Percentiles rank a stretch among this genome's conserved stretches.
These are phyloP conservation scores for Fusarium falciforme DNA, from an alignment of 2,329 filamentous ascomycete genomes.

Conservation along the genomic window DNA sequence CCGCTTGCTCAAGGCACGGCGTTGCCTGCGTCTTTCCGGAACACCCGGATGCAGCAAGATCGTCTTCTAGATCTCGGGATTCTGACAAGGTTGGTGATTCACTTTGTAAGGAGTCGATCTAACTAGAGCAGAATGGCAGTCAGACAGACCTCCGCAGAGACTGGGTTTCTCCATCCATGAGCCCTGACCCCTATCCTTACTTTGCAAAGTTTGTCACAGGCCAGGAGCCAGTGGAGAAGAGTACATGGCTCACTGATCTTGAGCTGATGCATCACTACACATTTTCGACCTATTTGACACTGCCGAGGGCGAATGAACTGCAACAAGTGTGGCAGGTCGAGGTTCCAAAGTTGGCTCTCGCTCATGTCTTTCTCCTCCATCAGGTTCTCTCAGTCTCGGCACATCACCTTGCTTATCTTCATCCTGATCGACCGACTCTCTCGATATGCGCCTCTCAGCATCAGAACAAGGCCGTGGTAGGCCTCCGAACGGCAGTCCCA, in stretches of 20 bases:
- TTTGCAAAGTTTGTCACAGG: conserved; percentile 39
- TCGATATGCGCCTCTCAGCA: conserved; percentile 47
- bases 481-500: conserved; percentile 43
- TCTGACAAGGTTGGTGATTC: background rate
- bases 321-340: conserved; percentile 47
- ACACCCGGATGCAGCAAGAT: background rate
- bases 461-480: conserved; percentile 47
- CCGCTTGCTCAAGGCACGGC: conserved; percentile 50
- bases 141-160: conserved; percentile 1
- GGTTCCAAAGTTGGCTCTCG: conserved; percentile 42
- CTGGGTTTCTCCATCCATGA: conserved; percentile 1
- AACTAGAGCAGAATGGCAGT: background rate
- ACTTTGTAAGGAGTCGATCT: background rate
- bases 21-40: conserved; percentile 48
- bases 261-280: conserved; percentile 53
- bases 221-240: conserved; percentile 23
- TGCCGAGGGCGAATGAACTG: conserved; percentile 45
- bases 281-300: conserved; percentile 44
- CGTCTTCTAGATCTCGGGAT: conserved; percentile 16
- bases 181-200: conserved; percentile 35
- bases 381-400: conserved; percentile 48
- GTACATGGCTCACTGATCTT: conserved; percentile 49
- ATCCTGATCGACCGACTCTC: conserved; percentile 37
- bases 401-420: conserved; percentile 44
- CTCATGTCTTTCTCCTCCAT: conserved; percentile 46